phyloP scores from a whole-genome alignment of 2,329 filamentous ascomycete genomes.

The Exophiala sideris region DNA sequence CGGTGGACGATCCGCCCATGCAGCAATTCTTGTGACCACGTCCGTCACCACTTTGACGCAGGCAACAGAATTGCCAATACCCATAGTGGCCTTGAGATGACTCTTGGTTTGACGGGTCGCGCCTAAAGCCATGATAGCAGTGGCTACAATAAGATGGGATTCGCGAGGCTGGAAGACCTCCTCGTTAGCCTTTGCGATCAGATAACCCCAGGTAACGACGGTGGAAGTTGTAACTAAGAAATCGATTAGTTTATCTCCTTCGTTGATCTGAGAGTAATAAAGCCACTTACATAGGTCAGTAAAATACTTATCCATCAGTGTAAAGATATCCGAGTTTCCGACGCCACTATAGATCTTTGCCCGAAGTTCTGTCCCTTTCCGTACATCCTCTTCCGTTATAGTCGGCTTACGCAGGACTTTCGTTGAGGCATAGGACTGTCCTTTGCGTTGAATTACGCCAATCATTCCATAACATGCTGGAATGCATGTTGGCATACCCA shows the following conservation, averaged over 20 bases:
- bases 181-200: slow-evolving; percentile 10
- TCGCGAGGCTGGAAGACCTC: slow-evolving; percentile 8
- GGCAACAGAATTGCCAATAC: slow-evolving; percentile 1
- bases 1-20: slow-evolving; percentile 1
- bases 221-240: not conserved
- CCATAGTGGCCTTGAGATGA: slow-evolving; percentile 11
- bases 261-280: not conserved
- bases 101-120: slow-evolving; percentile 13
- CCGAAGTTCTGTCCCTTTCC: slow-evolving; percentile 1
- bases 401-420: not conserved
- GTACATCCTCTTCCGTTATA: slow-evolving; percentile 1
- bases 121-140: slow-evolving; percentile 11
- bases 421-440: not conserved
- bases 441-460: slow-evolving; percentile 9
- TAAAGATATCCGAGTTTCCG: slow-evolving; percentile 7
- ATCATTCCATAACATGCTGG: slow-evolving; percentile 14
- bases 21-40: slow-evolving; percentile 1
- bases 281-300: slow-evolving; percentile 2
- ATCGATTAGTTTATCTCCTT: not conserved
- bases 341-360: slow-evolving; percentile 2
- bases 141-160: slow-evolving; percentile 10
- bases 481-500: slow-evolving; percentile 10
- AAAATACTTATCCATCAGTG: slow-evolving; percentile 2
- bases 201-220: slow-evolving; percentile 6
- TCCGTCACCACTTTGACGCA: slow-evolving; percentile 2